Evolutionary conservation across 2,329 filamentous ascomycete genomes (phyloP).

Genomic region (Albifimbria verrucaria): DNA sequence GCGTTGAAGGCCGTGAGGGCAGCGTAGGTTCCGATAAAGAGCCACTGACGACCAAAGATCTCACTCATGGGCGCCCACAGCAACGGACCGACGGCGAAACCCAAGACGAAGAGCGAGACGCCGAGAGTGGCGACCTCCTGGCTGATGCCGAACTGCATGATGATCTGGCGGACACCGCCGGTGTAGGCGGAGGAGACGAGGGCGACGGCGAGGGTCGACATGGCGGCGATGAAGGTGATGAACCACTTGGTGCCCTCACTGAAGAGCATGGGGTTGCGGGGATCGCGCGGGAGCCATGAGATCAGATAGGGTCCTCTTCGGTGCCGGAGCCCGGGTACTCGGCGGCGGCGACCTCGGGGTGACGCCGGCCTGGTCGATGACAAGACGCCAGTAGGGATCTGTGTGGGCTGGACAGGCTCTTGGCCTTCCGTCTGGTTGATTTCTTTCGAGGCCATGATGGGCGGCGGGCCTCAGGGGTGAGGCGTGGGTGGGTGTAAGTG

Average conservation of each 20-base stretch:
- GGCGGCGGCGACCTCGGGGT: slow-evolving; percentile 48
- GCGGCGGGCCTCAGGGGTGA: too few relatives aligned
- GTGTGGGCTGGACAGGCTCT: neutral
- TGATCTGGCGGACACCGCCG: slow-evolving; percentile 55
- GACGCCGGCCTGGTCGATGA: slow-evolving; percentile 49
- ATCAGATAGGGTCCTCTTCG: slow-evolving; percentile 58
- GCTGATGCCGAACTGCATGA: slow-evolving; percentile 64
- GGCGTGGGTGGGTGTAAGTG: too few relatives aligned
- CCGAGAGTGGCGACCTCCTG: slow-evolving; percentile 69
- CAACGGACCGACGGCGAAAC: slow-evolving; percentile 53
- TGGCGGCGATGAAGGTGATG: slow-evolving; percentile 56
- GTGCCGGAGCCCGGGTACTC: slow-evolving; percentile 58
- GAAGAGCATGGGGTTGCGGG: slow-evolving; percentile 60
- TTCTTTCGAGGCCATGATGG: neutral
- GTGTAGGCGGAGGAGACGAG: slow-evolving; percentile 62
- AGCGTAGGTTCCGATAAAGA: slow-evolving; percentile 50
- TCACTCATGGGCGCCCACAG: slow-evolving; percentile 61
- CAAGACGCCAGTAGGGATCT: slow-evolving; percentile 28
- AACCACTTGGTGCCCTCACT: slow-evolving; percentile 55
- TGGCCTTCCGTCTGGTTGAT: neutral
- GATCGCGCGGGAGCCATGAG: slow-evolving; percentile 61
- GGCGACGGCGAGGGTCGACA: slow-evolving; percentile 61
- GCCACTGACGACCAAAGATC: slow-evolving; percentile 50
- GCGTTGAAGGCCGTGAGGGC: slow-evolving; percentile 52
- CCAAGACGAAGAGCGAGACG: slow-evolving; percentile 56